A percentile compares a stretch with the other conserved stretches of the same genome.
phyloP scores from a whole-genome alignment of 352 stramenopile genomes.

The Salisapilia sapeloensis region DNA sequence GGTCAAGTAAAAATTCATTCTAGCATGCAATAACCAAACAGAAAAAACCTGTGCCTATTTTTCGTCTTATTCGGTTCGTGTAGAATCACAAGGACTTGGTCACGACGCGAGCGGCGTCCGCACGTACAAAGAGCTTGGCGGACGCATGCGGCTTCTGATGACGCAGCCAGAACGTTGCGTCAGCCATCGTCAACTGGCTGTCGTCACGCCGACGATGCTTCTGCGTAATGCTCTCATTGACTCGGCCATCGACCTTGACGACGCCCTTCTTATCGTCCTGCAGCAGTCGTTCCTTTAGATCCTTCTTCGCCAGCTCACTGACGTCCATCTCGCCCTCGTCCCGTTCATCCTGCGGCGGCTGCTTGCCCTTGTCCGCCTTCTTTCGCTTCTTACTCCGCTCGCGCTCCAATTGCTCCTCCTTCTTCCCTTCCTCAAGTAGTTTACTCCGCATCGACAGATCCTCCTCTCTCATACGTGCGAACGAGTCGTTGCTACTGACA shows the following conservation, averaged over 20 bases:
- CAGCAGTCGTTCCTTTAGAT: slow-evolving; percentile 64
- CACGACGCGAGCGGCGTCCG: slow-evolving; percentile 59
- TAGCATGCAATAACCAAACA: slow-evolving; percentile 27
- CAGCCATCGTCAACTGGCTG: slow-evolving; percentile 67
- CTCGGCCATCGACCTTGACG: slow-evolving; percentile 49
- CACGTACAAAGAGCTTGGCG: slow-evolving; percentile 71
- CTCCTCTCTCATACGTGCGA: slow-evolving; percentile 37
- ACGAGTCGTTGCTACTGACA: slow-evolving; percentile 74
- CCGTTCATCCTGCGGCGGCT: slow-evolving; percentile 50
- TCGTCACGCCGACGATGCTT: slow-evolving; percentile 33
- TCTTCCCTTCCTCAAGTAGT: slow-evolving; percentile 62
- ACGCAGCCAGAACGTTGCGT: slow-evolving; percentile 66
- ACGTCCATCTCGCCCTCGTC: slow-evolving; percentile 79
- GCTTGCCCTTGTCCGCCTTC: slow-evolving; percentile 67
- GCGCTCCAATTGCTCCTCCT: slow-evolving; percentile 54
- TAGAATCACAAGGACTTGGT: slow-evolving; percentile 42
- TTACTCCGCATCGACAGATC: slow-evolving; percentile 35
- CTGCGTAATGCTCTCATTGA: slow-evolving; percentile 62
- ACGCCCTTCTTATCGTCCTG: slow-evolving; percentile 60
- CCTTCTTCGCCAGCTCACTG: slow-evolving; percentile 63
- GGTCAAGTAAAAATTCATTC: slow-evolving; percentile 50
- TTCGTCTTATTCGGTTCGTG: too few species aligned
- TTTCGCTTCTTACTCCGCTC: slow-evolving; percentile 76
- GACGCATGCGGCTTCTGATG: slow-evolving; percentile 72
- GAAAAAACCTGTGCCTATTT: too few species aligned